Conservation (phyloP, 2,329 filamentous ascomycete genomes). For the Emmonsiellopsis sp. region DNA sequence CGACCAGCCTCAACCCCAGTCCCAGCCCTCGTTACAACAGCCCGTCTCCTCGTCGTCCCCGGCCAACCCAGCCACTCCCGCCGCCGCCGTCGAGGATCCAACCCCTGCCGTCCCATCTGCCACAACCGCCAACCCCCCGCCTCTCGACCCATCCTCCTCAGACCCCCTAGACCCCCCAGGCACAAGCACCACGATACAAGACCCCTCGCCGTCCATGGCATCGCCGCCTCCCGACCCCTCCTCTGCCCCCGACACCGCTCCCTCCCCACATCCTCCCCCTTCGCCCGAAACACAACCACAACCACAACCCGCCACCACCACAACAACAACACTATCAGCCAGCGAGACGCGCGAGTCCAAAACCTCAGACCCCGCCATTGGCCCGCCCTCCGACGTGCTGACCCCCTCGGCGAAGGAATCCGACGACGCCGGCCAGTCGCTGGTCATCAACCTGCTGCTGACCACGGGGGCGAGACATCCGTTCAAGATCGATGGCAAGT, state of each 20-base stretch:
- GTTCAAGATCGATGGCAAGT: slow-evolving; percentile 81
- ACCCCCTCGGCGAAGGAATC: slow-evolving; percentile 18
- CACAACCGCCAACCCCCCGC: neutral
- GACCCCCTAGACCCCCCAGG: neutral
- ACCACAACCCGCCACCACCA: neutral
- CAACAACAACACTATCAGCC: slow-evolving; percentile 2
- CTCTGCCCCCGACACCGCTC: neutral
- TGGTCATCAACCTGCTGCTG: slow-evolving; percentile 67
- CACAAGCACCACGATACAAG: neutral
- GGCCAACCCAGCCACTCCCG: neutral
- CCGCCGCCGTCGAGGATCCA: neutral
- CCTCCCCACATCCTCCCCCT: neutral
- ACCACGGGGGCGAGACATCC: slow-evolving; percentile 76
- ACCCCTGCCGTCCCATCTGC: neutral
- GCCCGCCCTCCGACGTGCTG: neutral
- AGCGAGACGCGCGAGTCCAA: neutral
- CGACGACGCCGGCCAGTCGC: slow-evolving; percentile 26
- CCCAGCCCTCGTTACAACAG: too few species aligned
- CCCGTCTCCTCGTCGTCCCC: neutral
- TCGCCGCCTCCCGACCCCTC: neutral
- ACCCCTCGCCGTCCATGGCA: slow-evolving; percentile 1
- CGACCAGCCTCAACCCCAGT: too few species aligned
- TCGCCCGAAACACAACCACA: neutral
- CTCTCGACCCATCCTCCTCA: neutral
- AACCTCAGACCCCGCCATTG: neutral